Conservation (phyloP, 2,329 filamentous ascomycete species). For the Waltergamsia citrina region DNA sequence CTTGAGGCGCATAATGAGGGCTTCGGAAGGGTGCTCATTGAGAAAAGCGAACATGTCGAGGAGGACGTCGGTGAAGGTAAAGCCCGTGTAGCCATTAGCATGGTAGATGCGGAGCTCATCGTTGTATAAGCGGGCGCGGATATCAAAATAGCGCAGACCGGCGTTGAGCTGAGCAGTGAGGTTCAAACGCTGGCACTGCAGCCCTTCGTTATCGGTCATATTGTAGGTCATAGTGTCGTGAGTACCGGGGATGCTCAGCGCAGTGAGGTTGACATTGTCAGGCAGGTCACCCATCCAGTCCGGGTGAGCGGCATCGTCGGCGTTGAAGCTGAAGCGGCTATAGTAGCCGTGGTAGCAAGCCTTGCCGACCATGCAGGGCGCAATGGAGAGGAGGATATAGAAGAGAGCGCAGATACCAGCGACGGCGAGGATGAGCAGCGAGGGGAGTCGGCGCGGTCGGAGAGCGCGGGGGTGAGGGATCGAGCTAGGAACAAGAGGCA, state of each 20-base stretch:
- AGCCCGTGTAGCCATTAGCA: constrained; percentile 32
- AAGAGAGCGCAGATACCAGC: constrained; percentile 11
- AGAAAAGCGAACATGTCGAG: constrained; percentile 34
- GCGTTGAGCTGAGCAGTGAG: constrained; percentile 32
- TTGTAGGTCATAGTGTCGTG: constrained; percentile 43
- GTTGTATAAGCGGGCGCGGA: constrained; percentile 32
- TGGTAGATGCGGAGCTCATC: constrained; percentile 37
- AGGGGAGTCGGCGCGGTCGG: constrained; percentile 1
- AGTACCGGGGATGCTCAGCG: constrained; percentile 40
- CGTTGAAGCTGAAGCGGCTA: constrained; percentile 25
- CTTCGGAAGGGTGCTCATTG: constrained; percentile 30
- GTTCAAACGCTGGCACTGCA: constrained; percentile 38
- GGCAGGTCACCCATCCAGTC: constrained; percentile 31
- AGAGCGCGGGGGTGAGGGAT: background rate
- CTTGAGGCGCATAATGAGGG: constrained; percentile 40
- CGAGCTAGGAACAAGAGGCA: background rate
- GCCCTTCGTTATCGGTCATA: constrained; percentile 17
- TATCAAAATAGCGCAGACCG: constrained; percentile 40
- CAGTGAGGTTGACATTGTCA: constrained; percentile 28
- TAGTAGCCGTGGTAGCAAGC: constrained; percentile 21
- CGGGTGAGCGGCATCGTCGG: constrained; percentile 10
- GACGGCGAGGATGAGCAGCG: constrained; percentile 1
- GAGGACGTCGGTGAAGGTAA: constrained; percentile 31
- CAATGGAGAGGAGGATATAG: constrained; percentile 12
- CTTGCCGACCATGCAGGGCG: constrained; percentile 12